Evolutionary conservation across 371 early-diverging fungal genomes (phyloP).

Genomic region (Amoeboradix gromovi): DNA sequence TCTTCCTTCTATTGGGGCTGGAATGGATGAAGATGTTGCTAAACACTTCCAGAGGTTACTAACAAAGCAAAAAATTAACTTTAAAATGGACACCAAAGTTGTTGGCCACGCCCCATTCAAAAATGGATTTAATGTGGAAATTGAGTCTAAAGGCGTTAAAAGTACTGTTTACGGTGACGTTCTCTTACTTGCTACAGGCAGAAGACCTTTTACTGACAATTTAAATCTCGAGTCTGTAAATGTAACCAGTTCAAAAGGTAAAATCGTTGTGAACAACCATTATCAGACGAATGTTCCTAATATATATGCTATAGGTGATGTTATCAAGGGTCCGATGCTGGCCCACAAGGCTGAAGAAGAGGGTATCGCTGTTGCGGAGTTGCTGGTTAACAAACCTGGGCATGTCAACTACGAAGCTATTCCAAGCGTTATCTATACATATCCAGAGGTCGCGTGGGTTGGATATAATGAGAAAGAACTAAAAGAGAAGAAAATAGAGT

Average conservation of each 20-base stretch:
- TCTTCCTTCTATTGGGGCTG: slow-evolving; percentile 52
- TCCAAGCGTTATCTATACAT: slow-evolving; percentile 91
- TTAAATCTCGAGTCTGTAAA: slow-evolving; percentile 70
- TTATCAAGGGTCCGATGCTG: slow-evolving; percentile 83
- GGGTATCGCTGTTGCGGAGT: slow-evolving; percentile 80
- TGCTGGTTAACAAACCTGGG: slow-evolving; percentile 63
- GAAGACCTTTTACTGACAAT: slow-evolving; percentile 71
- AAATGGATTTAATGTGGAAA: slow-evolving; percentile 46
- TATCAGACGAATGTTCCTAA: slow-evolving; percentile 62
- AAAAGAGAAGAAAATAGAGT: slow-evolving; percentile 53
- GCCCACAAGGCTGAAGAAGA: slow-evolving; percentile 98
- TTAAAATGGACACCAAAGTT: slow-evolving; percentile 89
- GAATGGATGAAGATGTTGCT: slow-evolving; percentile 82
- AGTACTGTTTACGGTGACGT: slow-evolving; percentile 67
- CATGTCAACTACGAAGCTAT: slow-evolving; percentile 93
- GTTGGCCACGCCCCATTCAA: slow-evolving; percentile 30
- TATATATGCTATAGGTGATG: slow-evolving; percentile 90
- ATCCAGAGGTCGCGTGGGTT: slow-evolving; percentile 94
- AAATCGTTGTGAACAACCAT: slow-evolving; percentile 49
- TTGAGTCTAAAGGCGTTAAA: slow-evolving; percentile 44
- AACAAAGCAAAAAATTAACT: slow-evolving; percentile 82
- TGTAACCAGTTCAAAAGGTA: slow-evolving; percentile 59
- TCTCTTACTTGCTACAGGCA: slow-evolving; percentile 71
- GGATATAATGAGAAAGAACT: slow-evolving; percentile 78
- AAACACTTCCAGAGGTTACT: slow-evolving; percentile 66